Evolutionary conservation across 2,329 filamentous ascomycete species (phyloP).

Genomic region (Elsinoe necatrix): DNA sequence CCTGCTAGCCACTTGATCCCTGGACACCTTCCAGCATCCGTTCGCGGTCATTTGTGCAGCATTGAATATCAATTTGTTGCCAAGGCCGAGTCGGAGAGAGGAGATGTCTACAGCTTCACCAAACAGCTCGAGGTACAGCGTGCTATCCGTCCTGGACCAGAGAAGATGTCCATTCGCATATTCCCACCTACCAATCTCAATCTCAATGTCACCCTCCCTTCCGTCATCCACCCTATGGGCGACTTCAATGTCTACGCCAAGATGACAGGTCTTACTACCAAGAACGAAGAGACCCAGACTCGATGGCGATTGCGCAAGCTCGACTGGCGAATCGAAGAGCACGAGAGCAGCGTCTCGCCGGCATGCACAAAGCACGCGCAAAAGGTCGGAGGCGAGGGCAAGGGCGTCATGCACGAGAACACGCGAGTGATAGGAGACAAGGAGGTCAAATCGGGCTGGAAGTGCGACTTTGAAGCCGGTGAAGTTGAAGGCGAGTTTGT

Average conservation of each 20-base stretch:
- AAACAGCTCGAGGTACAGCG: constrained; percentile 67
- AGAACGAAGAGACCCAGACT: constrained; percentile 59
- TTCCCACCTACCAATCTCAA: constrained; percentile 95
- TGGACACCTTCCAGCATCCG: constrained; percentile 76
- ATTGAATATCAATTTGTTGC: constrained; percentile 75
- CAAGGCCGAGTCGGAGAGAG: constrained; percentile 52
- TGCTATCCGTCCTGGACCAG: constrained; percentile 66
- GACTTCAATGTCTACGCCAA: constrained; percentile 71
- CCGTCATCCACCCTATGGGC: constrained; percentile 78
- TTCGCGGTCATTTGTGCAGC: constrained; percentile 61
- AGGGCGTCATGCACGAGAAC: constrained; percentile 66
- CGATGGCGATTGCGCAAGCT: constrained; percentile 88
- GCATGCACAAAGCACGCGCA: constrained; percentile 69
- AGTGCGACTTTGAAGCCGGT: constrained; percentile 61
- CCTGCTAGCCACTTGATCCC: constrained; percentile 83
- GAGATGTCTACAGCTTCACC: constrained; percentile 56
- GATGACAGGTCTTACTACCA: constrained; percentile 74
- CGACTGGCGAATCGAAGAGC: constrained; percentile 89
- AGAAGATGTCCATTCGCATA: constrained; percentile 84
- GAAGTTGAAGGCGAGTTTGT: constrained; percentile 74
- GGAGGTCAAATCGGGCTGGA: constrained; percentile 83
- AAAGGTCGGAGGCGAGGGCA: constrained; percentile 56
- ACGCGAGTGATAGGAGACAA: constrained; percentile 69
- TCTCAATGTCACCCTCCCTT: constrained; percentile 70
- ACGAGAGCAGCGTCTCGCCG: constrained; percentile 66